Percentiles rank a stretch among this genome's conserved stretches.
phyloP scores from a whole-genome alignment of 2,329 filamentous ascomycete genomes.

The Nothomitra cinnamomea region DNA sequence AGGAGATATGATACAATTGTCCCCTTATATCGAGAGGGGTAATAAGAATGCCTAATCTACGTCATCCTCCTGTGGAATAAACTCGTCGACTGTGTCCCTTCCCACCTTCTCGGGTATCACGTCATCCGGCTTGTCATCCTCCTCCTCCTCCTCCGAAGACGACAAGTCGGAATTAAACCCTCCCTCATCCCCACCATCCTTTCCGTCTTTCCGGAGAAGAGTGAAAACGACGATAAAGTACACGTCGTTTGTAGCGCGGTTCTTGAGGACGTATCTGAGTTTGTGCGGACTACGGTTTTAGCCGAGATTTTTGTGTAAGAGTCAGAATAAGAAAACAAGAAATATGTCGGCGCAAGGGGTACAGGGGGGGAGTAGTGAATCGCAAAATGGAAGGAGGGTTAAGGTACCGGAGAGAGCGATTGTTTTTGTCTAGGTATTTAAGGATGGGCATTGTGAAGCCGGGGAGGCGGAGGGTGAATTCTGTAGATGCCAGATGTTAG shows the following conservation, averaged over 20 bases:
- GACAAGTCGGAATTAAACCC: not conserved
- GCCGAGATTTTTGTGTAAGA: slow-evolving; percentile 14
- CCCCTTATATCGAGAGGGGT: no score
- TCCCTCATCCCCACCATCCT: slow-evolving; percentile 16
- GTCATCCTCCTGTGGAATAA: not conserved
- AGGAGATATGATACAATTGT: no score
- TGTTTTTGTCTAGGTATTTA: slow-evolving; percentile 55
- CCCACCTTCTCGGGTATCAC: not conserved
- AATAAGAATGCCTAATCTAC: slow-evolving; percentile 3
- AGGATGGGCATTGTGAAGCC: slow-evolving; percentile 58
- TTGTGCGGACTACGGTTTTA: slow-evolving; percentile 51
- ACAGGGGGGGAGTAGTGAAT: slow-evolving; percentile 5
- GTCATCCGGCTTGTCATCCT: not conserved
- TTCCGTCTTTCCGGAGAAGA: slow-evolving; percentile 50
- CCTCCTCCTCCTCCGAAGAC: slow-evolving; percentile 1
- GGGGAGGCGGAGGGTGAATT: slow-evolving; percentile 53
- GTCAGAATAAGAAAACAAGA: slow-evolving; percentile 7
- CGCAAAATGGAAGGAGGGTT: not conserved
- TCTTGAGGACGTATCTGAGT: slow-evolving; percentile 83
- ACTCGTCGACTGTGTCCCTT: not conserved
- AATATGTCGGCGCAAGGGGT: slow-evolving; percentile 18
- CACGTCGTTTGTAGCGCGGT: slow-evolving; percentile 52
- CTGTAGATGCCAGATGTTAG: slow-evolving; percentile 18
- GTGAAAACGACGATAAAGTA: slow-evolving; percentile 74
- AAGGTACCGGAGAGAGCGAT: slow-evolving; percentile 51